Conservation (phyloP, 1,139 yeast genomes). For the Scheffersomyces cryptocercus region DNA sequence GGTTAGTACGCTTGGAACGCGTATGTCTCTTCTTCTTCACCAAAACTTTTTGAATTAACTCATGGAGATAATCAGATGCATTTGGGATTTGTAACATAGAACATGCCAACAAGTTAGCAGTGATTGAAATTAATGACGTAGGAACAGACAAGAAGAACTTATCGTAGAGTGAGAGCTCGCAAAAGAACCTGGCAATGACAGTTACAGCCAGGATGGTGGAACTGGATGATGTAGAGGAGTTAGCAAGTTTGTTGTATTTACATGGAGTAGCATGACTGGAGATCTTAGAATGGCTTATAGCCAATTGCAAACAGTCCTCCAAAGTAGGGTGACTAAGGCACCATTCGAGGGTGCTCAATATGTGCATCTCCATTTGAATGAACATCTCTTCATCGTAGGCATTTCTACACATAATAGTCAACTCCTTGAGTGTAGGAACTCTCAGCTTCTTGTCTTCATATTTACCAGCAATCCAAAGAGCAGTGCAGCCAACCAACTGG, state of each 20-base stretch:
- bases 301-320: conserved; percentile 61
- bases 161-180: conserved; percentile 77
- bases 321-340: conserved; percentile 61
- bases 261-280: conserved; percentile 29
- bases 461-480: conserved; percentile 94
- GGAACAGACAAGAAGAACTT: conserved; percentile 63
- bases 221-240: conserved; percentile 8
- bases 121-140: conserved; percentile 63
- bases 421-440: conserved; percentile 79
- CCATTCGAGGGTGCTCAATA: conserved; percentile 85
- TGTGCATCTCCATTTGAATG: conserved; percentile 92
- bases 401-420: conserved; percentile 76
- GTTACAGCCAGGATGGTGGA: conserved; percentile 50
- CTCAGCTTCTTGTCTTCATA: conserved; percentile 84
- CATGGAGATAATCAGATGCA: conserved; percentile 32
- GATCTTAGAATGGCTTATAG: conserved; percentile 37
- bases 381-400: conserved; percentile 90
- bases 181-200: conserved; percentile 64
- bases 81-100: conserved; percentile 55
- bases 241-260: conserved; percentile 24
- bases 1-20: conserved; percentile 4
- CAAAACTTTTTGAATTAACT: conserved; percentile 19
- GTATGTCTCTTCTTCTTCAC: conserved; percentile 7
- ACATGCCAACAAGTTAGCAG: conserved; percentile 74
- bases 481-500: conserved; percentile 89